Evolutionary conservation across 2,329 filamentous ascomycete genomes (phyloP), one percentile per base, ranked within the genome.

Genomic region (Microdochium paspali): DNA sequence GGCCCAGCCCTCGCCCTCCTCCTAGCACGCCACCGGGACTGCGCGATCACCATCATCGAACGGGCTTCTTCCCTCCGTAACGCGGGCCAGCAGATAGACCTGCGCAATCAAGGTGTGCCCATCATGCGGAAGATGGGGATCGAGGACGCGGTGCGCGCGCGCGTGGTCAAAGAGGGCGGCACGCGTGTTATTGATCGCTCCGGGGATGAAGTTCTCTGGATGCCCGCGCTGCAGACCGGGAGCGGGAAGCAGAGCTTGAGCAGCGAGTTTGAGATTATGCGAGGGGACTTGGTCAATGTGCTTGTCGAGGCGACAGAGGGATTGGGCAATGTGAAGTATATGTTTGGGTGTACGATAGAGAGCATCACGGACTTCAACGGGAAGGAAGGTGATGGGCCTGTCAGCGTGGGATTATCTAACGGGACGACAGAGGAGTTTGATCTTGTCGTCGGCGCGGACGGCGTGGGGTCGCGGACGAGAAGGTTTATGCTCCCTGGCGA

Each of bases 381-480:
- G 39, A 53, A 54, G 24, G 57, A 66, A n/a, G 53, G 54, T 10
- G 55, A 50, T 10, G 47, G 31, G 21, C 47, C 46, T 2, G 59
- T 65, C 7, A 48, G 51, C 7, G 62, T 61, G 2, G 47, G 44
- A 23, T 70, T 80, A 46, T 66, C 64, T 6, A 66, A 75, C 46
- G 72, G 72, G 4, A 55, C 54, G 1, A 57, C 53, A 3, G 65
- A 67, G 20, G 58, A 56, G 2, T 80, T 66, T 51, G 77, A 80
- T 50, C 53, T 80, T 0, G 55, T 80, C 0, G 67, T 80, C 39
- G 75, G 70, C 3, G 74, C 75, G 2, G 77, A 81, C 49, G 77
- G 77, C 0, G 66, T 73, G 18, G 64, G 67, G 2, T 80, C 75
- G 0, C 65, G 64, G 21, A 68, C 71, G 15, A 64, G 73, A 24